phyloP scores from a whole-genome alignment of 1,139 yeast genomes.

The Kodamaea sp. region DNA sequence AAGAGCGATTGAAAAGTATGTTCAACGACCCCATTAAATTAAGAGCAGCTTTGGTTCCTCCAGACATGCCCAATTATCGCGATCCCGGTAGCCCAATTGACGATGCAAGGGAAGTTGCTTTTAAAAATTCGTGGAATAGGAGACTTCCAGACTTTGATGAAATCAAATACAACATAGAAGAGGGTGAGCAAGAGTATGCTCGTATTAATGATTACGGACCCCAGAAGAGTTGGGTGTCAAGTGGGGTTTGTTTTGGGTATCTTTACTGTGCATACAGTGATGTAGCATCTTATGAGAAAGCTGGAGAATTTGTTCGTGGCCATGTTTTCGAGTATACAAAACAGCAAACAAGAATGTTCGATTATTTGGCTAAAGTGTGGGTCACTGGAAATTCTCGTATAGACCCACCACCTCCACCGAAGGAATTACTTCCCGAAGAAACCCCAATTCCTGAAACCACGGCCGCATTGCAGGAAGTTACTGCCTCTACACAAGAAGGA shows the following conservation, averaged over 20 bases:
- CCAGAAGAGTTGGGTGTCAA: constrained; percentile 60
- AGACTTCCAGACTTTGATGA: constrained; percentile 41
- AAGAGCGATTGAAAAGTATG: constrained; percentile 28
- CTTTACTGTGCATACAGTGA: constrained; percentile 61
- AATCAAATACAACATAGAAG: constrained; percentile 18
- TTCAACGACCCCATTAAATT: constrained; percentile 49
- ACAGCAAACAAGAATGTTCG: constrained; percentile 18
- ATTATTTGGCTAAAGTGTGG: constrained; percentile 44
- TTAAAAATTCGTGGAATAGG: constrained; percentile 26
- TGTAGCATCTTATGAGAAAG: constrained; percentile 37
- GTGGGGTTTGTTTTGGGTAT: constrained; percentile 52
- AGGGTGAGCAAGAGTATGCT: constrained; percentile 17
- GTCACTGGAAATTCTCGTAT: constrained; percentile 25
- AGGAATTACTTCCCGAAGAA: too few species aligned
- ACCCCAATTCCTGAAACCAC: too few species aligned
- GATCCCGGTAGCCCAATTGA: constrained; percentile 39
- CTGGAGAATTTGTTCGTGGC: constrained; percentile 23
- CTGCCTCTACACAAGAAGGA: too few species aligned
- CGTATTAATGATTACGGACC: constrained; percentile 38
- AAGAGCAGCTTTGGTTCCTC: constrained; percentile 59
- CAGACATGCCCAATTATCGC: constrained; percentile 39
- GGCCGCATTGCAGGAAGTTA: too few species aligned
- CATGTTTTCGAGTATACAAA: constrained; percentile 25
- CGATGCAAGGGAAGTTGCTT: constrained; percentile 21
- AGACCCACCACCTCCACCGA: too few species aligned